Conservation (phyloP, 306 rosid genomes). For the Quercus bicolor region DNA sequence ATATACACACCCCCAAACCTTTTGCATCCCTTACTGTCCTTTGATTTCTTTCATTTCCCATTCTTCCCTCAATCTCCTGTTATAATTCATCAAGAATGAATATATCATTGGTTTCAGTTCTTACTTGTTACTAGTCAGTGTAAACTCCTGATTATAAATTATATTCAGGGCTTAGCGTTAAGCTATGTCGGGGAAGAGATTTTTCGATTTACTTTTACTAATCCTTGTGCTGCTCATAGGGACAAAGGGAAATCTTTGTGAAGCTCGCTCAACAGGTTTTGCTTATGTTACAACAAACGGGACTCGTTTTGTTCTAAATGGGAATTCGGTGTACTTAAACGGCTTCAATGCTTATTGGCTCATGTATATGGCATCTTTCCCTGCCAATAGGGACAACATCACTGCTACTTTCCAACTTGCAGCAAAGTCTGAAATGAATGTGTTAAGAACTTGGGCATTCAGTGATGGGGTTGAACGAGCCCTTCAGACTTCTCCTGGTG, state of each 20-base stretch:
- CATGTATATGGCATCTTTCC: slow-evolving; percentile 52
- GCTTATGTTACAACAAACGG: slow-evolving; percentile 35
- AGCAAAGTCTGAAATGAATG: slow-evolving; percentile 31
- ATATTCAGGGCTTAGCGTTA: background rate
- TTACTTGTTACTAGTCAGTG: too few species aligned
- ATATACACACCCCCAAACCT: too few species aligned
- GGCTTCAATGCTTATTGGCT: slow-evolving; percentile 64
- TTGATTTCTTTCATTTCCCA: too few species aligned
- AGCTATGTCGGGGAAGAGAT: background rate
- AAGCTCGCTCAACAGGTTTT: background rate
- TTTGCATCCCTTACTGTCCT: too few species aligned
- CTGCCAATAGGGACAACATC: slow-evolving; percentile 39
- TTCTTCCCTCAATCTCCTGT: too few species aligned
- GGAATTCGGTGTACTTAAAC: slow-evolving; percentile 32
- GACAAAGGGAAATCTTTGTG: background rate
- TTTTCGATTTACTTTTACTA: background rate
- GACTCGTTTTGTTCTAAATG: slow-evolving; percentile 33
- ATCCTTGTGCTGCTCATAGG: background rate
- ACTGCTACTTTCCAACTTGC: slow-evolving; percentile 31
- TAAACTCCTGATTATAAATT: too few species aligned
- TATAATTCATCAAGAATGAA: too few species aligned
- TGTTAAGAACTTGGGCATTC: slow-evolving; percentile 38
- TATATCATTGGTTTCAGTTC: too few species aligned
- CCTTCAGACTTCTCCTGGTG: slow-evolving; percentile 37
- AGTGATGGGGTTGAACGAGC: slow-evolving; percentile 28